Conservation (phyloP, 108 stramenopile species). For the Craspedostauros australis region DNA sequence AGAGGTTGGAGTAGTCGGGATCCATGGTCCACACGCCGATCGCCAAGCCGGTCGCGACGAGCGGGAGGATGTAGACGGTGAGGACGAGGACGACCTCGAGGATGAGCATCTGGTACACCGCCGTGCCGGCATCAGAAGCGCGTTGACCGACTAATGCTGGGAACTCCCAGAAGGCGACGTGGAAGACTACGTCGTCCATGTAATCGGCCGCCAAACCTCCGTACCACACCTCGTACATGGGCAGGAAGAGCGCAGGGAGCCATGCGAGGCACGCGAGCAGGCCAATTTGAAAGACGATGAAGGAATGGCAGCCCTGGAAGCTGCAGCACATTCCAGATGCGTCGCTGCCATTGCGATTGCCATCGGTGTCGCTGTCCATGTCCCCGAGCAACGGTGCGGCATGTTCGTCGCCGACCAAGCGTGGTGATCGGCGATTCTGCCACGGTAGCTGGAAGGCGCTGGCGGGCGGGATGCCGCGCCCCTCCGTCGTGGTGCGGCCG, state of each 20-base stretch:
- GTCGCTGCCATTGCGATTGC: background rate
- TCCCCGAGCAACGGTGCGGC: background rate
- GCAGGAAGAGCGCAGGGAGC: constrained; percentile 36
- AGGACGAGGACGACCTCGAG: constrained; percentile 9
- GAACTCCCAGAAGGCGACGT: constrained; percentile 23
- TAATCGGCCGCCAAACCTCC: constrained; percentile 19
- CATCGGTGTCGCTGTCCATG: background rate
- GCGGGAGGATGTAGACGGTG: constrained; percentile 20
- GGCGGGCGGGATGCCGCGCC: background rate
- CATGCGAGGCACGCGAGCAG: constrained; percentile 20
- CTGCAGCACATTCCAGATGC: background rate
- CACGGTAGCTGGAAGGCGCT: constrained; percentile 4
- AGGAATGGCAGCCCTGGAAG: background rate
- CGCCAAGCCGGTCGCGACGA: constrained; percentile 14
- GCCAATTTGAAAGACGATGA: constrained; percentile 26
- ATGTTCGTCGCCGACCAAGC: background rate
- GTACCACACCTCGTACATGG: constrained; percentile 24
- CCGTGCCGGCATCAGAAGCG: constrained; percentile 23
- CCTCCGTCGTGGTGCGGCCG: too few species aligned
- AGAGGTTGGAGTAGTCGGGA: background rate
- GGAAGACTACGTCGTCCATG: constrained; percentile 9
- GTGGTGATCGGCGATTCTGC: background rate
- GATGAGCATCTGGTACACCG: constrained; percentile 15
- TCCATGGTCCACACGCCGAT: constrained; percentile 14
- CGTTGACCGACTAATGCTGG: constrained; percentile 18